phyloP scores from a whole-genome alignment of 2,329 filamentous ascomycete genomes.

The Metarhizium guizhouense region DNA sequence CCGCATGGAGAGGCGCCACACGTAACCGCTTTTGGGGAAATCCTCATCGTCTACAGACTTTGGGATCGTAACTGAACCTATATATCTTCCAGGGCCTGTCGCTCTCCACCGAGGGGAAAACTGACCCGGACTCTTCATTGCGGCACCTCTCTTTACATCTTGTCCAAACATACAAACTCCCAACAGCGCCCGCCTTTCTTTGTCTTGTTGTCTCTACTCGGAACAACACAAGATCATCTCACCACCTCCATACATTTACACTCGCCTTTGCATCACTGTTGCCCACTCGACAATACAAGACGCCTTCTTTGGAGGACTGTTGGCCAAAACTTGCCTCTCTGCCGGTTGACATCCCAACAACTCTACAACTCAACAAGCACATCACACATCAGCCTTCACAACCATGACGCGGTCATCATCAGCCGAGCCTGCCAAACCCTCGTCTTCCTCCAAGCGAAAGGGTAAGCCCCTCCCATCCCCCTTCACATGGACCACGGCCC shows the following conservation, averaged over 20 bases:
- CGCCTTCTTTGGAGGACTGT: too few species aligned
- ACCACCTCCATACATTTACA: neutral
- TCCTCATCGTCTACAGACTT: neutral
- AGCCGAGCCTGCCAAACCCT: constrained; percentile 31
- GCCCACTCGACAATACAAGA: too few species aligned
- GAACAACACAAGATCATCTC: neutral
- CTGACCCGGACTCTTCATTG: neutral
- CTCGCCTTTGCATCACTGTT: neutral
- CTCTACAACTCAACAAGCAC: neutral
- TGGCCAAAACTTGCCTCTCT: too few species aligned
- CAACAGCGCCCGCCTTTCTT: neutral
- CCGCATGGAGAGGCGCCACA: neutral
- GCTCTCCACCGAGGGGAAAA: neutral
- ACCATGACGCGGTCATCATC: constrained; percentile 33
- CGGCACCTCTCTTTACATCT: neutral
- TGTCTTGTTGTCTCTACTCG: neutral
- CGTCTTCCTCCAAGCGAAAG: constrained; percentile 30
- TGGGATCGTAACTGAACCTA: neutral
- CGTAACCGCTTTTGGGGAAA: neutral
- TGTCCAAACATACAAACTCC: neutral
- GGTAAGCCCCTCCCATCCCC: constrained; percentile 21
- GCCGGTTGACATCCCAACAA: neutral
- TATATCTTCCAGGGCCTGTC: neutral
- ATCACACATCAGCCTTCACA: neutral
- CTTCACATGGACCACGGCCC: too few species aligned